A percentile compares a stretch with the other conserved stretches of the same genome.
Evolutionary conservation across 257 asterid genomes (phyloP).

Genomic region (Capsicum chinense): DNA sequence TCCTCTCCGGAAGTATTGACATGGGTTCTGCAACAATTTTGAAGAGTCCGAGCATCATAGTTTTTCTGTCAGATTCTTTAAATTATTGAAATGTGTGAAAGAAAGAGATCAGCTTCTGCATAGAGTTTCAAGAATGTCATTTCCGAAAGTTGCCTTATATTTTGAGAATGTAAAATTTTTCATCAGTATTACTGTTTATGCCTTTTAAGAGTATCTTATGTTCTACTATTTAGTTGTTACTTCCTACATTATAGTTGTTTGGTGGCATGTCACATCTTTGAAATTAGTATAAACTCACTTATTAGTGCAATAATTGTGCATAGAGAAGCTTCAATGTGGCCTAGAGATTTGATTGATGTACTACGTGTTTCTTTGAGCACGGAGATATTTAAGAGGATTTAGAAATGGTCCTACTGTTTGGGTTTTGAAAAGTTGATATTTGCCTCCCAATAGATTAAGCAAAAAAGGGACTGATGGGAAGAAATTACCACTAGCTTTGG

Average conservation of each 20-base stretch:
- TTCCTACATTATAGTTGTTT: neutral
- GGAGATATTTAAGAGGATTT: neutral
- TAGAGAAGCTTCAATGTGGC: neutral
- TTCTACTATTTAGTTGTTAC: neutral
- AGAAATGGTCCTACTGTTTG: neutral
- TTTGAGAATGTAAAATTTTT: neutral
- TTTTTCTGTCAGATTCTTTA: neutral
- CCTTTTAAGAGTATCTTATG: neutral
- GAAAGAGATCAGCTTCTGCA: neutral
- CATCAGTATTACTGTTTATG: neutral
- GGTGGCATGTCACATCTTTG: conserved; percentile 31
- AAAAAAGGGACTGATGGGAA: neutral
- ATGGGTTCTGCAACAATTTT: too few species aligned
- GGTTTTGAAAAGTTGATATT: neutral
- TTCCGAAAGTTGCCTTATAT: neutral
- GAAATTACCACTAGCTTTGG: neutral
- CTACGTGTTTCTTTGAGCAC: conserved; percentile 16
- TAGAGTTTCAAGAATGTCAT: neutral
- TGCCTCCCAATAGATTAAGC: neutral
- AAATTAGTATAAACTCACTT: neutral
- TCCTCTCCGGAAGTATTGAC: too few species aligned
- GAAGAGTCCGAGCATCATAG: too few species aligned
- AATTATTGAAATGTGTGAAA: neutral
- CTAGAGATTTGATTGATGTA: conserved; percentile 1
- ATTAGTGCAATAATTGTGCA: conserved; percentile 23